phyloP scores from a whole-genome alignment of 306 rosid genomes.

The Castanea mollissima region DNA sequence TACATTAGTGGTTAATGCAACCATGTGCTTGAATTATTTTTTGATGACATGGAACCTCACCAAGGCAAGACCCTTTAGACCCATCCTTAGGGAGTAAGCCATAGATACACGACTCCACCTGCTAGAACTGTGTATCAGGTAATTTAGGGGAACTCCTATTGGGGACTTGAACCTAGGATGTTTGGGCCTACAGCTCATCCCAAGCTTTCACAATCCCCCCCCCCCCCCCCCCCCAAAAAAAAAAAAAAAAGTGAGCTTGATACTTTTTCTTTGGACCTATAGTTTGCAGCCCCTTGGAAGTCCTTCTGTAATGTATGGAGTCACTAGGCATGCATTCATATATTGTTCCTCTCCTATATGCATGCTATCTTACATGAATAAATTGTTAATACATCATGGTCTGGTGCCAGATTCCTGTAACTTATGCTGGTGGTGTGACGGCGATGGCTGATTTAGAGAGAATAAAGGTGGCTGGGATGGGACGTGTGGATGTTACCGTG shows the following conservation, averaged over 20 bases:
- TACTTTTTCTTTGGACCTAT: not conserved
- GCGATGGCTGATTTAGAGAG: slow-evolving; percentile 78
- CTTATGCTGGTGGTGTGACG: slow-evolving; percentile 93
- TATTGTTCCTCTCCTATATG: not conserved
- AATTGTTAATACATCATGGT: slow-evolving; percentile 9
- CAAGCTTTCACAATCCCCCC: too few relatives aligned
- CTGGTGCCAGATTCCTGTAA: slow-evolving; percentile 73
- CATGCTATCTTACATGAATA: slow-evolving; percentile 8
- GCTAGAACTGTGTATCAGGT: too few relatives aligned
- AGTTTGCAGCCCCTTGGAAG: not conserved
- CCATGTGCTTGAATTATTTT: too few relatives aligned
- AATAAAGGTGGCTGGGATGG: slow-evolving; percentile 71
- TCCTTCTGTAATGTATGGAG: not conserved
- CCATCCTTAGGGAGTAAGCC: too few relatives aligned
- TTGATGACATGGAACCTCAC: too few relatives aligned
- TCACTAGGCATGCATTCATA: not conserved
- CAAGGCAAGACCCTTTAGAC: too few relatives aligned
- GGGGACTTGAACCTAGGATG: too few relatives aligned
- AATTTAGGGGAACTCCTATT: too few relatives aligned
- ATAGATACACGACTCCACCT: too few relatives aligned
- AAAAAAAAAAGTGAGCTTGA: not conserved
- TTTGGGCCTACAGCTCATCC: too few relatives aligned
- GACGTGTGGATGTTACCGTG: slow-evolving; percentile 69
- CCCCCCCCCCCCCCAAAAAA: too few relatives aligned
- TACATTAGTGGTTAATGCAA: too few relatives aligned